Conservation (phyloP, 1,284 basidiomycete genomes). For the Ceratobasidium sp. region DNA sequence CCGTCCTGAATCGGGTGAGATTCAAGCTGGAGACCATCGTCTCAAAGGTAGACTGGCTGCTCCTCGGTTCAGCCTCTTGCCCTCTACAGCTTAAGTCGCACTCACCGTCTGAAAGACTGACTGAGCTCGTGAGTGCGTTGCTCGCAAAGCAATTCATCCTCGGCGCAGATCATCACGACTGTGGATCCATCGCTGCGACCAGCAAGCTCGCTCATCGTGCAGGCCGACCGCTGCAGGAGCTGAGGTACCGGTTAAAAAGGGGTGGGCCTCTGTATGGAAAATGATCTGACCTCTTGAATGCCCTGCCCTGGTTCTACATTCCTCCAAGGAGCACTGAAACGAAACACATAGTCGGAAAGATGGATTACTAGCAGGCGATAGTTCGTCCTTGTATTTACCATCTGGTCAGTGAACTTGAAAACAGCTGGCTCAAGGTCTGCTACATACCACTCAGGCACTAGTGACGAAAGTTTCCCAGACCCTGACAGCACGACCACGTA, state of each 20-base stretch:
- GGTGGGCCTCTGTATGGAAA: not conserved
- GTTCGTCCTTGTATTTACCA: no score
- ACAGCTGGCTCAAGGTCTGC: no score
- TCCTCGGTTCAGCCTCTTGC: not conserved
- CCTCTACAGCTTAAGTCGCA: not conserved
- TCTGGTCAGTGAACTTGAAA: no score
- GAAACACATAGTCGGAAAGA: no score
- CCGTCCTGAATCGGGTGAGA: no score
- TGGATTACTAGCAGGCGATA: no score
- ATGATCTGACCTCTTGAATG: no score
- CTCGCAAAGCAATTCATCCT: not conserved
- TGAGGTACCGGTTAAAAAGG: not conserved
- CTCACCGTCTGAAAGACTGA: not conserved
- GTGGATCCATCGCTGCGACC: not conserved
- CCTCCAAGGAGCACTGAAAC: no score
- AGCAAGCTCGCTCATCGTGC: not conserved
- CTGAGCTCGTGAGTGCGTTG: not conserved
- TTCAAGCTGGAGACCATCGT: not conserved
- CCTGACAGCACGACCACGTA: not conserved
- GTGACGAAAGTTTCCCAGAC: not conserved
- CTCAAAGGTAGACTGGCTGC: slow-evolving; percentile 1
- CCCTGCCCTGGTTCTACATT: no score
- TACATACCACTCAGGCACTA: not conserved
- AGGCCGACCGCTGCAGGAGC: not conserved
- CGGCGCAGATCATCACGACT: not conserved